Base-by-base conservation (phyloP, 495 filamentous ascomycete species). In the Annulohypoxylon bovei region DNA sequence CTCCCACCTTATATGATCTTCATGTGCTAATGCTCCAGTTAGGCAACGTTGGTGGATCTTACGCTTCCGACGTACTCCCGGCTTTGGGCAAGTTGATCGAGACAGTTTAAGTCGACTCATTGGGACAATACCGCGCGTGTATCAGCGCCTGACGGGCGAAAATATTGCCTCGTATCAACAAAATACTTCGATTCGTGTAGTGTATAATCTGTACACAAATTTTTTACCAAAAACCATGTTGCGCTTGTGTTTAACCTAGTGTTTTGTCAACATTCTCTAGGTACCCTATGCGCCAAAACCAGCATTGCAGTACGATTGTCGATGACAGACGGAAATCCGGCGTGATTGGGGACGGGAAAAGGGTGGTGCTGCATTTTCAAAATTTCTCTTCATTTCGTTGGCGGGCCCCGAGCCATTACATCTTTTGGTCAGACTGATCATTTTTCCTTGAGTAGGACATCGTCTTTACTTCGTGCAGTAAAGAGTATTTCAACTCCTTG, bases 11-110 rank as follows among this genome's bases (percentile, higher is more conserved):
- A 18, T 9, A n/a, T 9, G 60, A n/a, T 12, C 1, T 50, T 6
- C 8, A 30, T n/a, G 20, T 57, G 65, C 72, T 83, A 75, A 81
- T 66, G 62, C 56, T 53, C 33, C 62, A 30, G 44, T 53, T 56
- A 90, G 90, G 91, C 67, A 94, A 95, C 81, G 82, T 90, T 58
- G 85, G 79, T 16, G 88, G 87, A 65, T 79, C 84, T 46, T 96
- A 92, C 70, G 87, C 70, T 63, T 72, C 72, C 33, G 94, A 95
- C 76, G 87, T 96, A 37, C 70, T 80, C 8, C 53, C 62, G 18
- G 88, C 90, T 33, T 76, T 81, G 7, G 83, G 84, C 70, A 55
- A 79, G 62, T 20, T 68, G 22, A 23, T 53, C 9, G 62, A 78
- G 25, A 60, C 58, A 23, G 76, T 67, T 32, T 80, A 77, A 73